phyloP scores from a whole-genome alignment of 176 grass and related monocot genomes.

The Areca catechu region DNA sequence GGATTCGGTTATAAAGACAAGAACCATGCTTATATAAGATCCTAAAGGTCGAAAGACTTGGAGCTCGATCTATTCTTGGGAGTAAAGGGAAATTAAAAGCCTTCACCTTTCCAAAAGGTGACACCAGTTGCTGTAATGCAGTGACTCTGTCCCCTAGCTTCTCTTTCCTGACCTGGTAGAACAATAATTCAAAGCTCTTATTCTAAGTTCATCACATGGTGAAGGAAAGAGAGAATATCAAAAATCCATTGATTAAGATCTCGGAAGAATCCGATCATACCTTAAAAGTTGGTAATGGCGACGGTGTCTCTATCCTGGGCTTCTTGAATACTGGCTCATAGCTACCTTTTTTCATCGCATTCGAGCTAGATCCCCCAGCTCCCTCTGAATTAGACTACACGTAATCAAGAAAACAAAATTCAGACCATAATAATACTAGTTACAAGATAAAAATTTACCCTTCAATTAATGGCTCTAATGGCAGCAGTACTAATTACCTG shows the following conservation, averaged over 20 bases:
- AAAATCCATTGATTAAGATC: background rate
- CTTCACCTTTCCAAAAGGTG: constrained; percentile 99
- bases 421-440: too few species aligned
- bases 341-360: constrained; percentile 27
- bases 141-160: constrained; percentile 98
- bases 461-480: too few species aligned
- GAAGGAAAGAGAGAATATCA: too few species aligned
- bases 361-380: constrained; percentile 30
- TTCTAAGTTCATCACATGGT: too few species aligned
- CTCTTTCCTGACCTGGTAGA: constrained; percentile 95
- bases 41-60: constrained; percentile 35
- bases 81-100: constrained; percentile 24
- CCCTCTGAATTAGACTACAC: constrained; percentile 24
- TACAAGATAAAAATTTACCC: too few species aligned
- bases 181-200: background rate
- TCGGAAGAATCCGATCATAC: constrained; percentile 13
- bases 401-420: background rate
- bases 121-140: constrained; percentile 93
- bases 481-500: background rate
- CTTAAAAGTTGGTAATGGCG: constrained; percentile 69
- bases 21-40: constrained; percentile 30
- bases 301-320: constrained; percentile 34
- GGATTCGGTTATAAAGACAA: background rate
- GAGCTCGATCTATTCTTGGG: constrained; percentile 6
- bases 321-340: constrained; percentile 38